These are phyloP conservation scores for Podospora appendiculata DNA, from an alignment of 495 filamentous ascomycete genomes.

Conservation along the genomic window DNA sequence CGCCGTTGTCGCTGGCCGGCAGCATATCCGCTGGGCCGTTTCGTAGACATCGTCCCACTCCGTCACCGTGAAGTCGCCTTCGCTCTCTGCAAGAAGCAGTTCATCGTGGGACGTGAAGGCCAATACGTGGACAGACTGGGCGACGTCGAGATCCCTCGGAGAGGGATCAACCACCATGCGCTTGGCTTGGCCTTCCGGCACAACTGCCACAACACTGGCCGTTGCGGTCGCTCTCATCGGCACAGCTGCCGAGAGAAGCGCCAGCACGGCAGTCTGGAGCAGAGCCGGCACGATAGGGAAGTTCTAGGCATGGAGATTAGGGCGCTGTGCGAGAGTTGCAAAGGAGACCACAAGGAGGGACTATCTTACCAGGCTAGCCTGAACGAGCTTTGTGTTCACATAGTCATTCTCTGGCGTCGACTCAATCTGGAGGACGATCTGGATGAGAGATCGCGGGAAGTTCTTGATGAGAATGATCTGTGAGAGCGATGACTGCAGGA, in stretches of 20 bases:
- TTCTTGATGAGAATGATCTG: slow-evolving; percentile 61
- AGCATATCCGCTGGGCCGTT: slow-evolving; percentile 57
- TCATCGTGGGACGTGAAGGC: slow-evolving; percentile 69
- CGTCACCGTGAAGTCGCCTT: slow-evolving; percentile 68
- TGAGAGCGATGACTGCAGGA: slow-evolving; percentile 57
- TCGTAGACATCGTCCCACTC: slow-evolving; percentile 69
- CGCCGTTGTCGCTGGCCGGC: slow-evolving; percentile 28
- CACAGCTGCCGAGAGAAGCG: slow-evolving; percentile 68
- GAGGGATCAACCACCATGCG: slow-evolving; percentile 48
- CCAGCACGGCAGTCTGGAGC: slow-evolving; percentile 62
- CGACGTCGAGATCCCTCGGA: slow-evolving; percentile 43
- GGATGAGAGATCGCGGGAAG: slow-evolving; percentile 61
- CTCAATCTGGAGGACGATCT: slow-evolving; percentile 58
- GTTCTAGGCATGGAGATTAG: slow-evolving; percentile 41
- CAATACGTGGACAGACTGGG: slow-evolving; percentile 66
- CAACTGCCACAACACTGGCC: slow-evolving; percentile 54
- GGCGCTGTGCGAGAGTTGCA: neutral
- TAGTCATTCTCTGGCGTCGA: slow-evolving; percentile 48
- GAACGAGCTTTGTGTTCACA: slow-evolving; percentile 41
- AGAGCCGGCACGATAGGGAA: slow-evolving; percentile 67
- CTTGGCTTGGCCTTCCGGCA: slow-evolving; percentile 34
- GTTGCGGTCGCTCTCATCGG: slow-evolving; percentile 65
- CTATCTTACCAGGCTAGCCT: slow-evolving; percentile 38
- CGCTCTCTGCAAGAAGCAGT: slow-evolving; percentile 70
- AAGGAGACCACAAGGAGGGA: neutral